These are phyloP conservation scores for Talinum fruticosum DNA, from an alignment of 148 eudicot genomes.

Conservation along the genomic window DNA sequence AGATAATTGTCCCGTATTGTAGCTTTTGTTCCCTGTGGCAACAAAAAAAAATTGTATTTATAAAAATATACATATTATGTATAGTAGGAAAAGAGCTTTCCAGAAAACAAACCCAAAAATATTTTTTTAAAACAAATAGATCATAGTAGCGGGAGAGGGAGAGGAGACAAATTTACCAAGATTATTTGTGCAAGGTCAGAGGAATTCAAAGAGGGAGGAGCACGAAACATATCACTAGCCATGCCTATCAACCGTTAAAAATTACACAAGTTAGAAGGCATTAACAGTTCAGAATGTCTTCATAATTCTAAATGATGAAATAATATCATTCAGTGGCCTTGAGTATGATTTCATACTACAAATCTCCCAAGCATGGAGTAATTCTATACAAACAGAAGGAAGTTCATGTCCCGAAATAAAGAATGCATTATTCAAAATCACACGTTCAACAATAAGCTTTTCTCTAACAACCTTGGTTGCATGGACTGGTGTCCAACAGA, in stretches of 20 bases:
- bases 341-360: too few species aligned
- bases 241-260: constrained; percentile 37
- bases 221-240: constrained; percentile 41
- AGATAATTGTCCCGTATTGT: neutral
- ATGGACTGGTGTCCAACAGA: neutral
- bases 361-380: neutral
- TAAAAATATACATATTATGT: neutral
- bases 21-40: constrained; percentile 15
- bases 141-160: neutral
- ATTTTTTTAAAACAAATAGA: neutral
- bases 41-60: neutral
- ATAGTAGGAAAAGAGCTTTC: neutral
- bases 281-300: neutral
- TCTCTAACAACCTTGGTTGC: neutral
- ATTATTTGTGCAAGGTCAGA: constrained; percentile 26
- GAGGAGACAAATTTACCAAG: constrained; percentile 20
- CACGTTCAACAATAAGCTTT: neutral
- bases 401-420: too few species aligned
- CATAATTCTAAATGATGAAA: too few species aligned
- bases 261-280: neutral
- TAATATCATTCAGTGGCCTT: too few species aligned
- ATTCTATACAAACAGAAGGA: neutral
- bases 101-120: neutral
- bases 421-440: neutral
- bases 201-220: constrained; percentile 29